These are phyloP conservation scores for Centrapalus pauciflorus DNA, from an alignment of 129 eudicot species.

Conservation along the genomic window DNA sequence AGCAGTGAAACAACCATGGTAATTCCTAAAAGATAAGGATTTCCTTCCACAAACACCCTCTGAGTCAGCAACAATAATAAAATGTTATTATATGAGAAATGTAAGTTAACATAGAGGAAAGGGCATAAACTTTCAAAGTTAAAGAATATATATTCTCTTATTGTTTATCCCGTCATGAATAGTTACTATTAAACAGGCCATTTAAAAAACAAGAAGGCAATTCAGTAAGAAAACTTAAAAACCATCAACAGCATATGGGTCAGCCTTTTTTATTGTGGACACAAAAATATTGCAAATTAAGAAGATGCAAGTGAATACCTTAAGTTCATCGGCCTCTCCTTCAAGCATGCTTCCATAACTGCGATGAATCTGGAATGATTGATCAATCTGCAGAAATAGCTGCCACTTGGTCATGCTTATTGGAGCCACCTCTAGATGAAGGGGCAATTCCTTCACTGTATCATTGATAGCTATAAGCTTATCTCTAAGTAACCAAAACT, in stretches of 20 bases:
- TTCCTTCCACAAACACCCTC: slow-evolving; percentile 98
- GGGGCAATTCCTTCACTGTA: slow-evolving; percentile 68
- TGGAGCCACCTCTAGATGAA: slow-evolving; percentile 88
- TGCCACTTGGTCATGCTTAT: slow-evolving; percentile 99
- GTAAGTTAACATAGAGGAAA: background rate
- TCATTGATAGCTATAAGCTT: slow-evolving; percentile 74
- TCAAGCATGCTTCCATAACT: slow-evolving; percentile 98
- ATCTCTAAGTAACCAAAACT: slow-evolving; percentile 95
- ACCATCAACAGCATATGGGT: too few relatives aligned
- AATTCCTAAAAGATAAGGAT: slow-evolving; percentile 78
- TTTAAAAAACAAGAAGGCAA: too few relatives aligned
- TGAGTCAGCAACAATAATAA: slow-evolving; percentile 28
- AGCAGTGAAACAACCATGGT: slow-evolving; percentile 90
- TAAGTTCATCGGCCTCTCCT: slow-evolving; percentile 96
- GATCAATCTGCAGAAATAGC: slow-evolving; percentile 82
- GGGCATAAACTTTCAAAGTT: background rate
- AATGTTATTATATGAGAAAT: background rate
- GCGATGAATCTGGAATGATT: slow-evolving; percentile 91
- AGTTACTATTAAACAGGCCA: too few relatives aligned
- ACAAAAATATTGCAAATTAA: background rate
- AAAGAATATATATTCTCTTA: too few relatives aligned
- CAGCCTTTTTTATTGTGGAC: background rate
- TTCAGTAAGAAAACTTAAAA: too few relatives aligned
- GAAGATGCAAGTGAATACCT: slow-evolving; percentile 43
- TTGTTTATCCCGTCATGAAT: too few relatives aligned